Percentiles rank a stretch among this genome's conserved stretches.
phyloP scores from a whole-genome alignment of 2,329 filamentous ascomycete species.

The Aspergillus sp. region DNA sequence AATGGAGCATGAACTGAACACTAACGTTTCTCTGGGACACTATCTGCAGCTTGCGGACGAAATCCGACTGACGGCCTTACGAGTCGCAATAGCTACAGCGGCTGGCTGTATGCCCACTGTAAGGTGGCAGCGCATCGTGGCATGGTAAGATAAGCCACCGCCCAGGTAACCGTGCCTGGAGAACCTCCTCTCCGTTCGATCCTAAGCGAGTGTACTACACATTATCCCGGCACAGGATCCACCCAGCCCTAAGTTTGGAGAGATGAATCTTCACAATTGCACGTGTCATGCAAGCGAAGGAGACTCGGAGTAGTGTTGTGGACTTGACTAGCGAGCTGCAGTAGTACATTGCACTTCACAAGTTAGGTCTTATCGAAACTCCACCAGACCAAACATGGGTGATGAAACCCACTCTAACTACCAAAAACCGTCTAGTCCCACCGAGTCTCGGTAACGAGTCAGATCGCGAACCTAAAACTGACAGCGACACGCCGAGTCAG shows the following conservation, averaged over 20 bases:
- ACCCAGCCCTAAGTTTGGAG: background rate
- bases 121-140: background rate
- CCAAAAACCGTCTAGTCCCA: background rate
- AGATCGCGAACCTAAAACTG: background rate
- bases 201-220: too few species aligned
- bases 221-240: background rate
- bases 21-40: background rate
- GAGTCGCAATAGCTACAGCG: background rate
- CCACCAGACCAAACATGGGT: too few species aligned
- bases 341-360: background rate
- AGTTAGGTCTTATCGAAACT: too few species aligned
- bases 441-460: background rate
- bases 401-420: background rate
- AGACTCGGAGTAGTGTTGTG: background rate
- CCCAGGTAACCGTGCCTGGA: background rate
- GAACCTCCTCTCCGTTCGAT: background rate
- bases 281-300: background rate
- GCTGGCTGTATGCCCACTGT: background rate
- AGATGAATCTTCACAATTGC: background rate
- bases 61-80: background rate
- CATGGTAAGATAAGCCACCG: too few species aligned
- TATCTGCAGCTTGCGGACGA: background rate
- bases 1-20: background rate
- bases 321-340: background rate
- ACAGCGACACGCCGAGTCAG: background rate